Base-by-base conservation (phyloP, 2,329 filamentous ascomycete species). In the Davidsoniella eucalypti region DNA sequence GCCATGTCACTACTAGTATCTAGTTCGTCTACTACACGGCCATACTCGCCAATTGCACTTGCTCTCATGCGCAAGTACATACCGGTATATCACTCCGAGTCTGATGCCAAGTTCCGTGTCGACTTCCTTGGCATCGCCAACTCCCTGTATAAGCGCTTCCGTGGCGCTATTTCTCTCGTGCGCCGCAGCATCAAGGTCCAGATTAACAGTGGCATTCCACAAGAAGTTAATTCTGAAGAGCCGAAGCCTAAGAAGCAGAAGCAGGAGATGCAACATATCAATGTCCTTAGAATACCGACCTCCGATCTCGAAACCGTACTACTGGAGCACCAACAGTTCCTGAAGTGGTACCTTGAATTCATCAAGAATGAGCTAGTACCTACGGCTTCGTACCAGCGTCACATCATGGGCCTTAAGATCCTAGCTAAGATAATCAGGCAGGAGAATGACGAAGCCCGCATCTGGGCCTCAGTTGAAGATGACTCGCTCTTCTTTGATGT, bases 331-430 rank as follows among this genome's bases (percentile, higher is more conserved):
- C 64, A 74, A 33, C 63, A 66, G 0, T 94, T 94, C 58, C 57
- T 93, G n/a, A 60, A 63, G 1, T 88, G 84, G 78, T 93, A 90
- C 59, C 58, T 85, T 1, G 59, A 66, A 1, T 92, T 94, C 56
- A 63, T 95, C 5, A 72, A 78, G 49, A 67, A 69, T 37, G 87
- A 96, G 58, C 67, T 98, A 18, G 74, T 78, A 2, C 80, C 87
- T 2, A 88, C 83, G 1, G 79, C 85, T 14, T 92, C 88, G 9
- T 98, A 96, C 60, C 88, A 94, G 61, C 77, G 87, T 5, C 90
- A 94, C 57, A 84, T 88, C 44, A 84, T 84, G 2, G 79, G 86
- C 2, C 64, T 96, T 4, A 87, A 81, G 58, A 78, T 82, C 1
- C 64, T 90, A 25, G 69, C 68, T 0, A 71, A 82, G 48, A 67